Evolutionary conservation across 1,284 basidiomycete genomes (phyloP).

Genomic region (Microbotryum silenes-acaulis): DNA sequence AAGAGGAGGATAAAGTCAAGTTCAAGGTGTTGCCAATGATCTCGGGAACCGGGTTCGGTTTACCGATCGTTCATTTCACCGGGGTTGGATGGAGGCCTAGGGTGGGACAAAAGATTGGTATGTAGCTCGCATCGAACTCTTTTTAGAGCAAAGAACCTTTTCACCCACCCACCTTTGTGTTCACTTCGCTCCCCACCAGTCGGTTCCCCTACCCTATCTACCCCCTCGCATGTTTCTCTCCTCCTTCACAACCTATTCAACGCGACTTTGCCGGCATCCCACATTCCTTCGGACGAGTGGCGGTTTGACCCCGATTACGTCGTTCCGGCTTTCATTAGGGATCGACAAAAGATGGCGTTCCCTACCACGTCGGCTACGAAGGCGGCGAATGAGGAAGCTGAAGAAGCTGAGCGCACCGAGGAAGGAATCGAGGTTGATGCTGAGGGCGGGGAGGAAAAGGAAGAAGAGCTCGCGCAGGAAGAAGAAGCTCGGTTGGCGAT

Average conservation of each 20-base stretch:
- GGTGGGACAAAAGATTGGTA: slow-evolving; percentile 75
- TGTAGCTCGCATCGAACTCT: slow-evolving; percentile 37
- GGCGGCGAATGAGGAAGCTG: slow-evolving; percentile 33
- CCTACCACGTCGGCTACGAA: not conserved
- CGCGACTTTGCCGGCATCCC: slow-evolving; percentile 86
- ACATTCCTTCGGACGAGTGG: slow-evolving; percentile 75
- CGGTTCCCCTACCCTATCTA: slow-evolving; percentile 79
- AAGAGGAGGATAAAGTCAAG: slow-evolving; percentile 2
- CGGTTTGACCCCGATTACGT: slow-evolving; percentile 65
- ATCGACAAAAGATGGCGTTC: slow-evolving; percentile 3
- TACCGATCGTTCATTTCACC: slow-evolving; percentile 68
- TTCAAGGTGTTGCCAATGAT: slow-evolving; percentile 37
- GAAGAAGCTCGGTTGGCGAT: slow-evolving; percentile 18
- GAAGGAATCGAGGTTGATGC: slow-evolving; percentile 24
- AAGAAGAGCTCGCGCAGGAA: slow-evolving; percentile 5
- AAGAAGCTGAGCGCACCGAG: slow-evolving; percentile 32
- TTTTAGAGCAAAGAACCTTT: not conserved
- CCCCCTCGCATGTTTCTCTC: slow-evolving; percentile 87
- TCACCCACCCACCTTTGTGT: not conserved
- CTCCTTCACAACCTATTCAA: slow-evolving; percentile 94
- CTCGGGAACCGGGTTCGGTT: slow-evolving; percentile 77
- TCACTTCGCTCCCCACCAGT: slow-evolving; percentile 45
- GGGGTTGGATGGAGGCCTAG: slow-evolving; percentile 83
- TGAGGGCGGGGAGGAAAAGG: slow-evolving; percentile 22
- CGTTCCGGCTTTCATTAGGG: slow-evolving; percentile 25